phyloP scores from a whole-genome alignment of 768 basidiomycete species.

The Phlebiopsis flavidoalba region DNA sequence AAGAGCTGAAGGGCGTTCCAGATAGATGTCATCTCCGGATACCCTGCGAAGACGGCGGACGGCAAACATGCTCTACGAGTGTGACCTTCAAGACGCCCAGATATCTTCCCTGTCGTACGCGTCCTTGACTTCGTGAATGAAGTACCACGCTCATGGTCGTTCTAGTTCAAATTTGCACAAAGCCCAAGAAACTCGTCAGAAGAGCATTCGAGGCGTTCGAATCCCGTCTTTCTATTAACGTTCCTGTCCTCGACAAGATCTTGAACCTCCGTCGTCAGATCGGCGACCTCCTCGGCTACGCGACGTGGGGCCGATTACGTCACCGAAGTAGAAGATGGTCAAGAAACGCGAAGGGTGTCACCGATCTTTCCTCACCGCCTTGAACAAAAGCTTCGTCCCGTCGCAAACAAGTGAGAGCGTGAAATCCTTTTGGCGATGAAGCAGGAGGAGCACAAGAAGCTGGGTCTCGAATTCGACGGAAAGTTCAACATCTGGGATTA shows the following conservation, averaged over 20 bases:
- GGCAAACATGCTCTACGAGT: conserved; percentile 57
- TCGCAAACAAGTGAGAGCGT: conserved; percentile 65
- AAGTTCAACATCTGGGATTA: conserved; percentile 86
- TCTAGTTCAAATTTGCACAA: conserved; percentile 75
- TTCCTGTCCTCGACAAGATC: conserved; percentile 61
- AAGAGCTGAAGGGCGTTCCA: conserved; percentile 79
- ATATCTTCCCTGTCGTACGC: conserved; percentile 72
- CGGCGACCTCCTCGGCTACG: conserved; percentile 62
- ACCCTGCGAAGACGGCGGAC: conserved; percentile 56
- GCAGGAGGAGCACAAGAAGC: conserved; percentile 61
- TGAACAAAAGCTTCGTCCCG: conserved; percentile 64
- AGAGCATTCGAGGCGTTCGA: conserved; percentile 66
- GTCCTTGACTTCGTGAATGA: not conserved
- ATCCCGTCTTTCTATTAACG: conserved; percentile 62
- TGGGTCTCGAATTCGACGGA: conserved; percentile 59
- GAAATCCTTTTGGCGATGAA: conserved; percentile 68
- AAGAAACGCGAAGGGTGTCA: conserved; percentile 60
- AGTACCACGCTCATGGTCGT: not conserved
- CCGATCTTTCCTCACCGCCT: conserved; percentile 77
- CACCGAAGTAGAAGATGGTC: conserved; percentile 84
- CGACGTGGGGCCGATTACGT: conserved; percentile 81
- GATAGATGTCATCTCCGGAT: conserved; percentile 76
- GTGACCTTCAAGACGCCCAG: conserved; percentile 80
- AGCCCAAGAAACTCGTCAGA: conserved; percentile 63
- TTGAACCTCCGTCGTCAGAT: conserved; percentile 68